Percentiles rank a stretch among this genome's conserved stretches.
Conservation (phyloP, 2,329 filamentous ascomycete species). For the Colletotrichum destructivum region DNA sequence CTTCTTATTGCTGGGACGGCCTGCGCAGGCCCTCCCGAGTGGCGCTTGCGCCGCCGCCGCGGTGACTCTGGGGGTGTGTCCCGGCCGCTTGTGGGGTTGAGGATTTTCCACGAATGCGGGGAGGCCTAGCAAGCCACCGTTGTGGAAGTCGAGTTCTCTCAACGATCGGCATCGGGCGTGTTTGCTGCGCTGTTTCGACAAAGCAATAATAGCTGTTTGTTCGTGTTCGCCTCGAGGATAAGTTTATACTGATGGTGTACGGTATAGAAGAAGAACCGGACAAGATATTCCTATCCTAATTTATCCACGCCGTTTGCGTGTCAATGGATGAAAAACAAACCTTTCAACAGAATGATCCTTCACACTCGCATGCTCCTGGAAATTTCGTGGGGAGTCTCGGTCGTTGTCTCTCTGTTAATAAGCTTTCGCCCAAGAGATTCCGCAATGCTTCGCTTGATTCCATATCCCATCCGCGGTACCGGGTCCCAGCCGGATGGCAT, state of each 20-base stretch:
- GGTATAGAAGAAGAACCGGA: too few relatives aligned
- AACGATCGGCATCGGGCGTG: background rate
- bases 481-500: slow-evolving; percentile 13
- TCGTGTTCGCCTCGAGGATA: background rate
- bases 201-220: background rate
- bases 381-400: too few relatives aligned
- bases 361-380: too few relatives aligned
- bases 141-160: background rate
- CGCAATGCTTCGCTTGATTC: background rate
- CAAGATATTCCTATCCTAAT: too few relatives aligned
- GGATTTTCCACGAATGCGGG: slow-evolving; percentile 28
- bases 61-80: background rate
- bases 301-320: background rate
- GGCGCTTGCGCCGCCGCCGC: background rate
- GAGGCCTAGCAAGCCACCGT: slow-evolving; percentile 16
- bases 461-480: background rate
- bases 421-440: background rate
- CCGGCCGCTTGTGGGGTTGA: slow-evolving; percentile 1
- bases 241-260: background rate
- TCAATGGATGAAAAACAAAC: too few relatives aligned
- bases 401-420: background rate
- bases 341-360: too few relatives aligned
- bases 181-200: background rate
- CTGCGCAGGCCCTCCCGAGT: background rate
- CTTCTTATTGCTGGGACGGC: background rate